Conservation (phyloP, 768 basidiomycete species). For the Russula abietina region DNA sequence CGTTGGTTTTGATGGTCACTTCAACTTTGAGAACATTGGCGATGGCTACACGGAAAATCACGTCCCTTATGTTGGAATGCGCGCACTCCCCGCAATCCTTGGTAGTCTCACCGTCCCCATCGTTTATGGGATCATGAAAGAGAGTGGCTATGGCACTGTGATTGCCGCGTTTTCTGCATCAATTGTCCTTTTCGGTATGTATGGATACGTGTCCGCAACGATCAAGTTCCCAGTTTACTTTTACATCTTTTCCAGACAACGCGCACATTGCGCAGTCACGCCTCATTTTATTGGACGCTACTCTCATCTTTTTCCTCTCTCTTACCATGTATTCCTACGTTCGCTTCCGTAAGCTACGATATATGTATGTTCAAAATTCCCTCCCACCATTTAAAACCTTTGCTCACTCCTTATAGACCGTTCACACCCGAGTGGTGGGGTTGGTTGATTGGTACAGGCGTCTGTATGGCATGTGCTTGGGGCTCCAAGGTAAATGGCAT, state of each 20-base stretch:
- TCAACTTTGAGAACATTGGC: slow-evolving; percentile 92
- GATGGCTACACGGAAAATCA: slow-evolving; percentile 83
- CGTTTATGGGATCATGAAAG: slow-evolving; percentile 96
- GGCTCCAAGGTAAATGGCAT: slow-evolving; percentile 98
- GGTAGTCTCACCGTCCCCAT: slow-evolving; percentile 87
- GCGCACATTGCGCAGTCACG: slow-evolving; percentile 96
- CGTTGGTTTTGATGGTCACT: slow-evolving; percentile 91
- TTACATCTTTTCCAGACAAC: slow-evolving; percentile 55
- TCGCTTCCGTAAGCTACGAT: slow-evolving; percentile 90
- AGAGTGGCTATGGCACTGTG: slow-evolving; percentile 90
- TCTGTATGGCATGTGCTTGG: slow-evolving; percentile 93
- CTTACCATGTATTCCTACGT: slow-evolving; percentile 91
- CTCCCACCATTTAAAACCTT: not conserved
- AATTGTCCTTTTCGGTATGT: slow-evolving; percentile 82
- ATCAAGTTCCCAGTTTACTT: not conserved
- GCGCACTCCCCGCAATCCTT: slow-evolving; percentile 85
- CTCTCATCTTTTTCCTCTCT: slow-evolving; percentile 92
- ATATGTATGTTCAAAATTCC: slow-evolving; percentile 48
- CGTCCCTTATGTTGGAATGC: slow-evolving; percentile 92
- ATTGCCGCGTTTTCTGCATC: slow-evolving; percentile 86
- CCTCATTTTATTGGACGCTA: slow-evolving; percentile 90
- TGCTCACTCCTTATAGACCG: slow-evolving; percentile 46
- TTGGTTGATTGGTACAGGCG: slow-evolving; percentile 86
- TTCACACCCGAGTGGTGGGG: slow-evolving; percentile 91
- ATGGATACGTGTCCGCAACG: not conserved